A percentile compares a stretch with the other conserved stretches of the same genome.
These are phyloP conservation scores for Haplosporangium gracile DNA, from an alignment of 192 early-diverging fungal species.

Conservation along the genomic window DNA sequence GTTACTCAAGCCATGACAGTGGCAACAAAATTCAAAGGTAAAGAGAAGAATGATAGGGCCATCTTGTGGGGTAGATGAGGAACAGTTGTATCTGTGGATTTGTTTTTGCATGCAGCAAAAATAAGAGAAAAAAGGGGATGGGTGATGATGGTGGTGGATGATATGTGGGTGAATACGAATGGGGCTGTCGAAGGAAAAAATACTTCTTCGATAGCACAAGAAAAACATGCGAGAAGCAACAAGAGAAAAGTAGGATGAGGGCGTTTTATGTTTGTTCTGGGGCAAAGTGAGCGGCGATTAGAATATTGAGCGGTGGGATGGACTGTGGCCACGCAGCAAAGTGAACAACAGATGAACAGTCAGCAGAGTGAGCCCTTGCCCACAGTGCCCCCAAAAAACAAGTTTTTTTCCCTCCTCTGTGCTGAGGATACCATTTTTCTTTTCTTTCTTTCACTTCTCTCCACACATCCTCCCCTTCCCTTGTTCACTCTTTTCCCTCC, in stretches of 20 bases:
- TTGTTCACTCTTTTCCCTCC: constrained; percentile 4
- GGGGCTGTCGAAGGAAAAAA: not conserved
- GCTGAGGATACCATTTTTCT: too few species aligned
- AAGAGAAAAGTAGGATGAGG: too few species aligned
- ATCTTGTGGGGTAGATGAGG: not conserved
- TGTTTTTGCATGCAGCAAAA: not conserved
- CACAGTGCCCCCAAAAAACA: not conserved
- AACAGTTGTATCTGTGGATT: not conserved
- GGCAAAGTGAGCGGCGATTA: too few species aligned
- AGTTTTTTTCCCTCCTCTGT: not conserved
- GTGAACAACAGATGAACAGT: too few species aligned
- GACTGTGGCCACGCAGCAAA: too few species aligned
- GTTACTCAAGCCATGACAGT: too few species aligned
- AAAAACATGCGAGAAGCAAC: too few species aligned
- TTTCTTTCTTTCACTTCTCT: not conserved
- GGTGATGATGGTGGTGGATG: not conserved
- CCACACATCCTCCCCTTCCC: constrained; percentile 16
- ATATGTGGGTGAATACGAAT: not conserved
- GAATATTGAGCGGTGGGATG: too few species aligned
- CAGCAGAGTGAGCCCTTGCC: not conserved
- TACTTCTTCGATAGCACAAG: not conserved
- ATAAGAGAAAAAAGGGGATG: not conserved
- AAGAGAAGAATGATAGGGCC: not conserved
- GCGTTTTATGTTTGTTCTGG: too few species aligned
- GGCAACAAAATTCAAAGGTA: too few species aligned